Evolutionary conservation across 257 asterid species (phyloP), one percentile per base, ranked within the genome.

Genomic region (Solanum arcanum): DNA sequence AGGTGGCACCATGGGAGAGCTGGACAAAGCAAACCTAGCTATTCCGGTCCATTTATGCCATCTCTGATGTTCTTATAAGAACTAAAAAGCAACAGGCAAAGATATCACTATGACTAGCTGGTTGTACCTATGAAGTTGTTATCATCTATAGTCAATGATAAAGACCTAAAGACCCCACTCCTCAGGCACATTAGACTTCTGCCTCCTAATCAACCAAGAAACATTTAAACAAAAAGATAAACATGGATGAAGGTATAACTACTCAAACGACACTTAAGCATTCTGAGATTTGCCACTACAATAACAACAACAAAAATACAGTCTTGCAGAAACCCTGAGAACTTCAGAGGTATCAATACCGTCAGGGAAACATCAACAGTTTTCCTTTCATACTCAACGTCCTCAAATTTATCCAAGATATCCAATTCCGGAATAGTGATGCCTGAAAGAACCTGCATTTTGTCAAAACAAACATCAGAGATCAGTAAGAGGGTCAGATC

Each of bases 321-420:
- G 39, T 37, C 7, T 37, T 37, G 39, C 39, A 37, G 39, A 37
- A 37, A 37, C 39, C 7, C 39, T 37, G 39, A 37, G 39, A 37
- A 37, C 39, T 37, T 37, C 39, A 37, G 39, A 37, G 39, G 68
- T 47, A 80, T 47, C 44, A 47, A 84, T 90, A 95, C 99, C 93
- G 83, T 87, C 85, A 95, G 47, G 69, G 88, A 52, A 86, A 93
- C 97, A 84, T 93, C 91, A 31, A 94, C 94, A 77, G 89, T 90
- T 86, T 83, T 90, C 92, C 96, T 94, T 87, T 93, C 98, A 86
- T 96, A 96, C 91, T 96, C 98, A 21, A 90, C 88, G 75, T 94
- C 99, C 90, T 95, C 99, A 87, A 96, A 96, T 49, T 83, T 88
- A 92, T 96, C 98, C 88, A 96, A 88, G 77, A 96, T 95, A 88